Conservation (phyloP, 768 basidiomycete genomes). For the Pilatotrama ljubarskyi region DNA sequence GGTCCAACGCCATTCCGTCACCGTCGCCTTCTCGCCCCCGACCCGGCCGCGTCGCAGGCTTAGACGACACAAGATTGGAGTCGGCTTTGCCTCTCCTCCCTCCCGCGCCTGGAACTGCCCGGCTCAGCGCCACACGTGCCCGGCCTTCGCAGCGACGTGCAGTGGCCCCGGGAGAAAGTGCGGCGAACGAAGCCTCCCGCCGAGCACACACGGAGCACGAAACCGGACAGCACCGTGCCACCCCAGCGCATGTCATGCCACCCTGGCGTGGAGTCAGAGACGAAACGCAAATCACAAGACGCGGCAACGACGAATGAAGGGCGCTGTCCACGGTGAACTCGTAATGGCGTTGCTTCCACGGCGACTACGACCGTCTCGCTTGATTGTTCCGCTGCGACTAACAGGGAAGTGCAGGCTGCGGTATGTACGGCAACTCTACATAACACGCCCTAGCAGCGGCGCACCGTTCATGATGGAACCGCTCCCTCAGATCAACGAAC, state of each 20-base stretch:
- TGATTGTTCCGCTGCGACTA: constrained; percentile 1
- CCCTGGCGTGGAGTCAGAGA: background rate
- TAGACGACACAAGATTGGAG: constrained; percentile 4
- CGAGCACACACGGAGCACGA: background rate
- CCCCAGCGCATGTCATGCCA: constrained; percentile 7
- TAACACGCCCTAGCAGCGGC: background rate
- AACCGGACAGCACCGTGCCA: background rate
- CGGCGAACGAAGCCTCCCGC: background rate
- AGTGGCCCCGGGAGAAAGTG: background rate
- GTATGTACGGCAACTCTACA: background rate
- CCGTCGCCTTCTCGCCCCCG: constrained; percentile 10
- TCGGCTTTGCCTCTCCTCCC: constrained; percentile 1
- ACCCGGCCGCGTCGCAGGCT: constrained; percentile 6
- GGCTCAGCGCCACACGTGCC: constrained; percentile 6
- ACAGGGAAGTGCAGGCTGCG: background rate
- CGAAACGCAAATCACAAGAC: background rate
- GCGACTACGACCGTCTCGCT: constrained; percentile 2
- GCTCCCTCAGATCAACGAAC: background rate
- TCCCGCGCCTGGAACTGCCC: background rate
- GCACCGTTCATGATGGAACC: background rate
- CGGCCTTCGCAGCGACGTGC: background rate
- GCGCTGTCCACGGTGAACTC: background rate
- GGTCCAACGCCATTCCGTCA: constrained; percentile 2
- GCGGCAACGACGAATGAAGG: background rate
- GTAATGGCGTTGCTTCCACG: background rate